These are phyloP conservation scores for Aspergillus amoenus DNA, from an alignment of 2,329 filamentous ascomycete genomes.

Conservation along the genomic window DNA sequence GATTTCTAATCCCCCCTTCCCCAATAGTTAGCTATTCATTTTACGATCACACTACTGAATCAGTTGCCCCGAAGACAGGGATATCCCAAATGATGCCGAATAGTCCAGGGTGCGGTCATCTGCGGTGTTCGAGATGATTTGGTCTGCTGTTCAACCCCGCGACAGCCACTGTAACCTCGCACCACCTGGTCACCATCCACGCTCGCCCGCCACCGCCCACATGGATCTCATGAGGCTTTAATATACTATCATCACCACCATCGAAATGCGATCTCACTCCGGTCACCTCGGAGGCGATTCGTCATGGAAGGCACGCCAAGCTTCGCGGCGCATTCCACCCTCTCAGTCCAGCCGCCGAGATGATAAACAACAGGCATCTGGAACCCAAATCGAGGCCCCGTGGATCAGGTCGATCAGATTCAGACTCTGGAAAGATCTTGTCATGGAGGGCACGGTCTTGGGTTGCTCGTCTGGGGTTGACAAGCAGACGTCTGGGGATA, in stretches of 20 bases:
- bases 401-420: slow-evolving; percentile 8
- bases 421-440: not conserved
- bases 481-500: slow-evolving; percentile 5
- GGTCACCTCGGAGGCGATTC: not conserved
- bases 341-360: not conserved
- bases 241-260: not conserved
- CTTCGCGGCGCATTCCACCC: slow-evolving; percentile 9
- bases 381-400: not conserved
- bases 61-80: not conserved
- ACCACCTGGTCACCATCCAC: not conserved
- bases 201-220: not conserved
- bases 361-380: not conserved
- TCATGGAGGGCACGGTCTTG: not conserved
- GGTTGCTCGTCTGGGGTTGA: not conserved
- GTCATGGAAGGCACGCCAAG: not conserved
- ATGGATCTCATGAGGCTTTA: not conserved
- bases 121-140: slow-evolving; percentile 12
- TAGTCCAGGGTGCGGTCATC: not conserved
- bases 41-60: too few relatives aligned
- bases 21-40: too few relatives aligned
- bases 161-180: slow-evolving; percentile 4
- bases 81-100: not conserved
- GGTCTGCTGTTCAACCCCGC: slow-evolving; percentile 17
- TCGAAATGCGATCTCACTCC: not conserved
- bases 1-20: too few relatives aligned